Conservation (phyloP, 768 basidiomycete genomes). For the Lactarius vividus region DNA sequence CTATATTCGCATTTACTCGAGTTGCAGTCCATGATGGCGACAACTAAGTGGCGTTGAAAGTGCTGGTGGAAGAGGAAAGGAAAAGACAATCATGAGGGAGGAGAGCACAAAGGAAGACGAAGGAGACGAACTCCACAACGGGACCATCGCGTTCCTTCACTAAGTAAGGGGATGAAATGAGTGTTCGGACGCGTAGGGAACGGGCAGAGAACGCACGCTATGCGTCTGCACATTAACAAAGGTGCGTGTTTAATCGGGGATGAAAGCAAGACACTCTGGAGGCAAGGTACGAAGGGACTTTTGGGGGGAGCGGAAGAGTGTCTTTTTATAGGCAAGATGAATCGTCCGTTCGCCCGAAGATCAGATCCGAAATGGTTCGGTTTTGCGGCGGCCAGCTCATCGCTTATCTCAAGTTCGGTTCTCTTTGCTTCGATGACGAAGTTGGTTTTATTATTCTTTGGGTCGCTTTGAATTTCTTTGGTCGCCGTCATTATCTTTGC, state of each 20-base stretch:
- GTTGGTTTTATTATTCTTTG: conserved; percentile 1
- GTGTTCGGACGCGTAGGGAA: conserved; percentile 15
- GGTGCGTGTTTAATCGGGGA: background rate
- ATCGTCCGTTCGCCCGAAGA: conserved; percentile 1
- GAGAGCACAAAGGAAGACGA: conserved; percentile 1
- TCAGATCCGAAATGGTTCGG: conserved; percentile 23
- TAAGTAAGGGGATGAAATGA: conserved; percentile 33
- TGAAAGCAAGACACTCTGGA: background rate
- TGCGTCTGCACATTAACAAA: conserved; percentile 62
- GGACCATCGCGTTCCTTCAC: conserved; percentile 75
- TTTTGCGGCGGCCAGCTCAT: conserved; percentile 6
- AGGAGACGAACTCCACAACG: conserved; percentile 56
- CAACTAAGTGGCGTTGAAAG: conserved; percentile 72
- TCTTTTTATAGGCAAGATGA: conserved; percentile 18
- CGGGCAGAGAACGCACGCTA: conserved; percentile 55
- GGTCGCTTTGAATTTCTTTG: background rate
- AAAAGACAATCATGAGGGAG: background rate
- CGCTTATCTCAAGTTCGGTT: conserved; percentile 13
- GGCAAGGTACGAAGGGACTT: conserved; percentile 13
- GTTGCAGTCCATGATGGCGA: conserved; percentile 75
- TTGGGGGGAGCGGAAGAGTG: conserved; percentile 6
- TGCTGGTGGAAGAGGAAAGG: conserved; percentile 45
- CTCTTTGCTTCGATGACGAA: background rate
- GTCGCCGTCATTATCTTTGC: conserved; percentile 1
- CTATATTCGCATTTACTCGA: conserved; percentile 62